Conservation (phyloP, 2,329 filamentous ascomycete species). For the Gaeumannomyces sp. region DNA sequence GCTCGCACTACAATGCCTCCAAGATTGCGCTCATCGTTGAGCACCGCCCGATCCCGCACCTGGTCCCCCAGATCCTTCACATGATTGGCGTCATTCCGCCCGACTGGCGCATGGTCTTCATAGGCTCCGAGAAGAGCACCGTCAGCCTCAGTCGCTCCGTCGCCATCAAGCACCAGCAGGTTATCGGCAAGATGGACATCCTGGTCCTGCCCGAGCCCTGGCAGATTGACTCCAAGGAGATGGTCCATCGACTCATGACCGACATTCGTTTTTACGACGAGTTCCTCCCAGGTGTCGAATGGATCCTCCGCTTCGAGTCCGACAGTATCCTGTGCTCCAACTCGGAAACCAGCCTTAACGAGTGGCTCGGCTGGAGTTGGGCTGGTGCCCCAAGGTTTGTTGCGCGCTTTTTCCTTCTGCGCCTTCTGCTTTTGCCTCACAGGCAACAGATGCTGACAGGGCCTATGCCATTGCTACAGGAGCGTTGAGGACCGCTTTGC, state of each 20-base stretch:
- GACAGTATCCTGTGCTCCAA: conserved; percentile 52
- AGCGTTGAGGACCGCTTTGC: conserved; percentile 37
- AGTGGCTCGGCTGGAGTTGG: conserved; percentile 50
- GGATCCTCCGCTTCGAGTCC: conserved; percentile 48
- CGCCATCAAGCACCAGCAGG: conserved; percentile 41
- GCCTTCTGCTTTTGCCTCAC: background rate
- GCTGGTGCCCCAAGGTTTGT: conserved; percentile 43
- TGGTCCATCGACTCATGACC: conserved; percentile 42
- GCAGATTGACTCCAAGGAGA: conserved; percentile 40
- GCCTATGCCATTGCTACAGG: conserved; percentile 19
- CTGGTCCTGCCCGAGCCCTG: conserved; percentile 42
- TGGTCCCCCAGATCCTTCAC: conserved; percentile 44
- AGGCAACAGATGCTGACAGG: background rate
- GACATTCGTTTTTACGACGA: conserved; percentile 47
- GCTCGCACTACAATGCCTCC: conserved; percentile 36
- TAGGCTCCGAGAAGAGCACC: conserved; percentile 43
- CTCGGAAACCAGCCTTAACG: conserved; percentile 42
- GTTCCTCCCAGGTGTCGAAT: conserved; percentile 43
- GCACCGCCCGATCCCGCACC: conserved; percentile 38
- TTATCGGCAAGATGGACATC: conserved; percentile 45
- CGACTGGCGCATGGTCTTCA: conserved; percentile 49
- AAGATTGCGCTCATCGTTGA: conserved; percentile 50
- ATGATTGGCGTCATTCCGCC: conserved; percentile 46
- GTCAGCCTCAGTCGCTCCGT: conserved; percentile 37
- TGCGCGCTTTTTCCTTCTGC: background rate